Evolutionary conservation across 768 basidiomycete genomes (phyloP), one percentile per base, ranked within the genome.

Genomic region (Boletus insuetus): DNA sequence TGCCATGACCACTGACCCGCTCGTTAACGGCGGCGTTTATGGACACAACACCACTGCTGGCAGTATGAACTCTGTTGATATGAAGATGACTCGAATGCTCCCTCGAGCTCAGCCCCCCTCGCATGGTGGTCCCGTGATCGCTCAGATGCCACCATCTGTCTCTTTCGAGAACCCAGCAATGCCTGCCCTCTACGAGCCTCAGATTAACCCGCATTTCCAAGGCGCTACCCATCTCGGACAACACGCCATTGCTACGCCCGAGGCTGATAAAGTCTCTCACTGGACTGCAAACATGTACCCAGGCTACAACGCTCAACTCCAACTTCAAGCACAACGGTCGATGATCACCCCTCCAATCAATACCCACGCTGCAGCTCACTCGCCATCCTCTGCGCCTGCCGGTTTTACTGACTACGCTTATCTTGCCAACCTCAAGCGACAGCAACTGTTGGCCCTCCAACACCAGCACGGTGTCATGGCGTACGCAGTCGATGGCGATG

Each of bases 151-250:
- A 4, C 67, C 74, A 10, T 61, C 70, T 1, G 76, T 77, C 55
- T 77, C 78, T 4, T 82, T 73, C 52, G 82, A 83, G 63, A 82
- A 82, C 54, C 82, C 82, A 3, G 76, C 76, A 3, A 78, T 81
- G 73, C 66, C 77, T 49, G 62, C 73, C 13, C 59, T 75, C 31
- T 79, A 79, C 55, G 78, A 79, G 51, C 70, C 76, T n/a, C 69
- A 74, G 52, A 55, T 66, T 31, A 14, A 62, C 17, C 60, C 66
- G 32, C 73, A 74, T 43, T 76, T 62, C 51, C 31, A 58, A 19
- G 56, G 60, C 41, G 41, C 58, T 35, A 16, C 58, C 20, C 66
- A 67, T 34, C 46, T 63, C 9, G 59, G 49, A 47, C 70, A 58
- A 29, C 69, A 69, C 1, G 56, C 55, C 26, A 44, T 63, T 11